Conservation (phyloP, 352 stramenopile genomes). For the Saprolegnia parasitica region DNA sequence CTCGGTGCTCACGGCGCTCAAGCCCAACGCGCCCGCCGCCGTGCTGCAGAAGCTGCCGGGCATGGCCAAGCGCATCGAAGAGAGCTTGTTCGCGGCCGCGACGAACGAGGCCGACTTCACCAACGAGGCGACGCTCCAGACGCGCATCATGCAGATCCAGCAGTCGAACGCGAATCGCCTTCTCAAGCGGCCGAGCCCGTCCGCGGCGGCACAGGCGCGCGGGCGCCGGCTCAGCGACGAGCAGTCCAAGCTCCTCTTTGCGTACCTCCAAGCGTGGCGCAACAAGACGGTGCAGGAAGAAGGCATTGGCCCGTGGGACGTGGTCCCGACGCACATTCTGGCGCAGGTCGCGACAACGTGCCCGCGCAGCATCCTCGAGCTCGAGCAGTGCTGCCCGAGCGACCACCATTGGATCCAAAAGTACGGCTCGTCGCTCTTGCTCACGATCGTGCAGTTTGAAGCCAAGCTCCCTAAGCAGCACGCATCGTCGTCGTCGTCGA, state of each 20-base stretch:
- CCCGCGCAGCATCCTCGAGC: constrained; percentile 9
- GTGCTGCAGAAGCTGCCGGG: constrained; percentile 94
- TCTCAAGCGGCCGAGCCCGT: constrained; percentile 41
- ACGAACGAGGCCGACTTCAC: constrained; percentile 86
- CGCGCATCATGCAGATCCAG: constrained; percentile 88
- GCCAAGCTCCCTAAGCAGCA: not conserved
- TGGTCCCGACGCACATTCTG: constrained; percentile 62
- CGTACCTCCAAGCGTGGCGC: constrained; percentile 69
- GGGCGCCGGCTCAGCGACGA: constrained; percentile 49
- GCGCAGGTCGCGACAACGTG: constrained; percentile 48
- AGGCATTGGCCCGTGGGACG: constrained; percentile 60
- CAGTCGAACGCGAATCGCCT: constrained; percentile 58
- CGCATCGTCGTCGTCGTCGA: not conserved
- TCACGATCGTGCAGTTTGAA: constrained; percentile 22
- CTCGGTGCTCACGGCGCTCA: constrained; percentile 87
- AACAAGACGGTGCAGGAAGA: constrained; percentile 76
- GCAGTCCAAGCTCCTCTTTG: constrained; percentile 55
- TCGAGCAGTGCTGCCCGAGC: constrained; percentile 19
- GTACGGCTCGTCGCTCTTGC: constrained; percentile 26
- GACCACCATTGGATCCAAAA: constrained; percentile 20
- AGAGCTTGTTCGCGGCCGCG: constrained; percentile 87
- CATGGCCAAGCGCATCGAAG: constrained; percentile 94
- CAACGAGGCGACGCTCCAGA: constrained; percentile 87
- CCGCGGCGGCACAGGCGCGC: constrained; percentile 17
- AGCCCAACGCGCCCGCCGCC: constrained; percentile 92